Base-by-base conservation (phyloP, 1,284 basidiomycete species). In the Trichosporon coremiiforme region DNA sequence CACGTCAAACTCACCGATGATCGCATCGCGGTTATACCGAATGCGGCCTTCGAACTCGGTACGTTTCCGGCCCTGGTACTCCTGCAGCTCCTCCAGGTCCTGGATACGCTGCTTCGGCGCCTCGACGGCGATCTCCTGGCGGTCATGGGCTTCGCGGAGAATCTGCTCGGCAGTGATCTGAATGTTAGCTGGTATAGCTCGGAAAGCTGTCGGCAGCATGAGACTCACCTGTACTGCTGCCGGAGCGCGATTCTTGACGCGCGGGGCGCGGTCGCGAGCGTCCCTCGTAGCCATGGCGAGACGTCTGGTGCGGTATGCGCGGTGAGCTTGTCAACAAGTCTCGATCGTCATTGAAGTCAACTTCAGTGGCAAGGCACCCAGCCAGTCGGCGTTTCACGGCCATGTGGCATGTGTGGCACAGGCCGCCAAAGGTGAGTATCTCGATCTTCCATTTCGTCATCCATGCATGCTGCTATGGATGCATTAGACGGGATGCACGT, bases 81-180 rank as follows among this genome's bases (percentile, higher is more conserved):
- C 97, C 82, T 92, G 87, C 50, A 99, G 90, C 83, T 99, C 97
- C 82, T 99, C 97, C 78, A 93, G 93, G 84, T 99, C 97, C 84
- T 98, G 94, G 64, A 99, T 91, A 63, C 93, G 89, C 81, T 98
- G 95, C 77, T 90, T 92, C n/a, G 95, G 95, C 2, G 94, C 94
- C 66, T 90, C 89, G 79, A 95, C 91, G 15, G 91, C 89, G 25
- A 91, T 89, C 79, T 98, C 97, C 86, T 99, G 96, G 67, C 95
- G 87, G 79, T 98, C 97, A 89, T 98, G 94, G 55, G 97, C 95
- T 89, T 99, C 97, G 78, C 97, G 91, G 15, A 99, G 87, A 57
- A 99, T 90, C 85, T 99, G 96, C 85, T 98, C 96, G 35, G 96
- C 94, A 67, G 95, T 97, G 85, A 98, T 96, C 91, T 95, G 74